These are phyloP conservation scores for Erythrobasidium hasegawianum DNA, from an alignment of 1,284 basidiomycete genomes.

Conservation along the genomic window DNA sequence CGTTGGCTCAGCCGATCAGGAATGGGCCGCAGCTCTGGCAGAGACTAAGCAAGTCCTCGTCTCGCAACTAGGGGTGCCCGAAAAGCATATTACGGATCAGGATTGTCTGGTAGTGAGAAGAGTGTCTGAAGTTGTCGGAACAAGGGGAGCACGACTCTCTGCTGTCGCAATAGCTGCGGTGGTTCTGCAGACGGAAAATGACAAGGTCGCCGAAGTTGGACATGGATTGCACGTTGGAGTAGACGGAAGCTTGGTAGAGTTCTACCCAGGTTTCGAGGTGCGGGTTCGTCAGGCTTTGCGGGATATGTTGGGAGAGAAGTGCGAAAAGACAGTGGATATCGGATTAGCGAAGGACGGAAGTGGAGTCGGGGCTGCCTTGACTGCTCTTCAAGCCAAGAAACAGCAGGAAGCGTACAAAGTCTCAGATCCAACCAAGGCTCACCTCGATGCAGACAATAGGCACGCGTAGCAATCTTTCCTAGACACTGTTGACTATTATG, in stretches of 20 bases:
- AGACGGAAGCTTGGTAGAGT: constrained; percentile 87
- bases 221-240: constrained; percentile 69
- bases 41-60: constrained; percentile 36
- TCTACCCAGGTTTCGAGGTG: constrained; percentile 78
- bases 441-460: not conserved
- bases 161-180: constrained; percentile 83
- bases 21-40: constrained; percentile 28
- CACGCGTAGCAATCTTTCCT: not conserved
- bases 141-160: constrained; percentile 76
- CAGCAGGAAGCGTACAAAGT: constrained; percentile 16
- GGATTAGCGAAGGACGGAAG: constrained; percentile 95
- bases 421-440: not conserved
- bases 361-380: constrained; percentile 65
- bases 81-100: constrained; percentile 49
- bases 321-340: constrained; percentile 74
- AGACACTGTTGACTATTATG: too few species aligned
- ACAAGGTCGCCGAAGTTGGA: constrained; percentile 47
- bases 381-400: constrained; percentile 36
- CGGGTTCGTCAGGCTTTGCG: constrained; percentile 69
- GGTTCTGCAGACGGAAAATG: constrained; percentile 71
- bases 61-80: constrained; percentile 60
- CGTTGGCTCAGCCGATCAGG: constrained; percentile 11
- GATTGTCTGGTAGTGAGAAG: constrained; percentile 73
- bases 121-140: constrained; percentile 71
- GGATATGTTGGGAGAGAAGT: constrained; percentile 70